These are phyloP conservation scores for Aquanectria penicillioides DNA, from an alignment of 2,329 filamentous ascomycete genomes.

Conservation along the genomic window DNA sequence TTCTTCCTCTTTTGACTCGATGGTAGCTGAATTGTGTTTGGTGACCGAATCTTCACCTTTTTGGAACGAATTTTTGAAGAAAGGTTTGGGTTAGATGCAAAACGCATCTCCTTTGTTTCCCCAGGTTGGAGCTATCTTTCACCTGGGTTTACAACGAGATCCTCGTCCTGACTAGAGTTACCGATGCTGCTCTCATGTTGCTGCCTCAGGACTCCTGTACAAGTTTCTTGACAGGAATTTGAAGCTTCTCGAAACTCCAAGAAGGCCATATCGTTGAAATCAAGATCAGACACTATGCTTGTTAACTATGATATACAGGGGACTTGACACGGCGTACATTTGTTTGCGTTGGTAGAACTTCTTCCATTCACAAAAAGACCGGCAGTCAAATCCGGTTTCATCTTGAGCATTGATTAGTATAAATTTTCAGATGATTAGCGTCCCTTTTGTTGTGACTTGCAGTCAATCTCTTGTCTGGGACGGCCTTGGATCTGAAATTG, in stretches of 20 bases:
- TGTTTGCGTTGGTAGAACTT: constrained; percentile 26
- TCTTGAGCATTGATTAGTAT: constrained; percentile 30
- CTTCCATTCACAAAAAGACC: constrained; percentile 49
- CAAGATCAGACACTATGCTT: constrained; percentile 57
- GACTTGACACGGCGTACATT: constrained; percentile 26
- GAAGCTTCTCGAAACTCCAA: constrained; percentile 30
- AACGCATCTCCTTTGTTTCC: not conserved
- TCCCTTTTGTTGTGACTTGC: constrained; percentile 38
- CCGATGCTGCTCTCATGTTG: constrained; percentile 29
- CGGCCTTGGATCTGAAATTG: constrained; percentile 65
- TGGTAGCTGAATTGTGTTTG: no score
- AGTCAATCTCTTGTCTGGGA: constrained; percentile 52
- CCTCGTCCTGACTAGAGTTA: not conserved
- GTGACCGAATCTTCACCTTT: no score
- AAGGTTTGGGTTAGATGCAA: not conserved
- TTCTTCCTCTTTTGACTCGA: no score
- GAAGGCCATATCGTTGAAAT: constrained; percentile 63
- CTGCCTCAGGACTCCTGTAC: not conserved
- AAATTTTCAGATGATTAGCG: not conserved
- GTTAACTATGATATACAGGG: constrained; percentile 27
- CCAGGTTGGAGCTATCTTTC: not conserved
- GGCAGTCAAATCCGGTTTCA: constrained; percentile 46
- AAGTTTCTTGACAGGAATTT: constrained; percentile 30
- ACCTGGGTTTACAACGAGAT: not conserved
- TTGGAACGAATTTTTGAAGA: no score